phyloP scores from a whole-genome alignment of 129 eudicot species.

The Chrysanthemum makinoi region DNA sequence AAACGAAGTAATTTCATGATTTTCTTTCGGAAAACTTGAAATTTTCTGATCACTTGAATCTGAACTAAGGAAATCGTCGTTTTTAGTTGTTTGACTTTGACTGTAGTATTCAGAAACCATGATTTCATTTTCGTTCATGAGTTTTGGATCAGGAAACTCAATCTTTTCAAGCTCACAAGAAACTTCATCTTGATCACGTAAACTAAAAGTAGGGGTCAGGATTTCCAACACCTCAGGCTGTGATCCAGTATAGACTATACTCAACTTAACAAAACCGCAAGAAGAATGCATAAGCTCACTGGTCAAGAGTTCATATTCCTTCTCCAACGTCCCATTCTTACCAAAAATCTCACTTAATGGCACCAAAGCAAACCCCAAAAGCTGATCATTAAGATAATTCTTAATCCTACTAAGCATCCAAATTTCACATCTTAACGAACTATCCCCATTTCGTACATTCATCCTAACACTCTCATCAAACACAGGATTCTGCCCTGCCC shows the following conservation, averaged over 20 bases:
- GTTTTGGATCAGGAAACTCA: constrained; percentile 45
- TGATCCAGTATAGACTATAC: constrained; percentile 38
- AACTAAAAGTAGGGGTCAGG: neutral
- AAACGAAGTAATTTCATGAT: constrained; percentile 21
- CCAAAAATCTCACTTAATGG: constrained; percentile 36
- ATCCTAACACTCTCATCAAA: constrained; percentile 40
- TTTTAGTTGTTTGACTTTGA: constrained; percentile 18
- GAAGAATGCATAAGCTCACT: constrained; percentile 43
- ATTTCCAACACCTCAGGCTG: constrained; percentile 39
- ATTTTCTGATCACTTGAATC: neutral
- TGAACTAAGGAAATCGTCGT: constrained; percentile 9
- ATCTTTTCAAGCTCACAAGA: constrained; percentile 38
- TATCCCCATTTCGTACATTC: constrained; percentile 33
- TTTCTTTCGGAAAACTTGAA: constrained; percentile 17
- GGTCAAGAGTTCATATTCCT: constrained; percentile 35
- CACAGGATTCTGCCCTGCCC: constrained; percentile 50
- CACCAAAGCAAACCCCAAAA: constrained; percentile 44
- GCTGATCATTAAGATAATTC: constrained; percentile 54
- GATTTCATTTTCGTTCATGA: constrained; percentile 38
- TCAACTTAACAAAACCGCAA: constrained; percentile 42
- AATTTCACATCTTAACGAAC: constrained; percentile 43
- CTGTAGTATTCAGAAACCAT: constrained; percentile 46
- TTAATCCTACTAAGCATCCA: constrained; percentile 53
- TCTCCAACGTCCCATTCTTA: constrained; percentile 36
- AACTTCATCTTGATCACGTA: constrained; percentile 22